Evolutionary conservation across 352 stramenopile species (phyloP).

Genomic region (Pythium aphanidermatum): DNA sequence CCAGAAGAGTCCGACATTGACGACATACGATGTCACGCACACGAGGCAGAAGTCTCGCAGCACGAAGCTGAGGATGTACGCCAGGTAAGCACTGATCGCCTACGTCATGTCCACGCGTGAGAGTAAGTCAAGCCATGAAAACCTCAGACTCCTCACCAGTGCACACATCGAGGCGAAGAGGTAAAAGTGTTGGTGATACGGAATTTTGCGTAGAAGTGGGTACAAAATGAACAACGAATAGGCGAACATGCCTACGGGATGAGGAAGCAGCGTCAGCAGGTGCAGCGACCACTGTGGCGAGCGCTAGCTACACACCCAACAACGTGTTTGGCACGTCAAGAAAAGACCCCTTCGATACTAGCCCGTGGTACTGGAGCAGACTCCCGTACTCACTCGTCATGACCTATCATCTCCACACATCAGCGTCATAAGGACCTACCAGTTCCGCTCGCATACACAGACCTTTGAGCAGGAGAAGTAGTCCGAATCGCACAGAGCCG

Average conservation of each 20-base stretch:
- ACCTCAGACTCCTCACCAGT: conserved; percentile 19
- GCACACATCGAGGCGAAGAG: conserved; percentile 26
- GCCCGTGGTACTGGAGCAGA: conserved; percentile 31
- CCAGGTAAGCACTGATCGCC: conserved; percentile 41
- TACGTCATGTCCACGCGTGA: conserved; percentile 7
- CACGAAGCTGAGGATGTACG: conserved; percentile 50
- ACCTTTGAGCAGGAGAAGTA: conserved; percentile 55
- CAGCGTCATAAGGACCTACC: background rate
- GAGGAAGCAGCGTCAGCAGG: background rate
- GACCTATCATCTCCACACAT: conserved; percentile 19
- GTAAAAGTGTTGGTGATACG: conserved; percentile 45
- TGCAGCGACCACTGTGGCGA: background rate
- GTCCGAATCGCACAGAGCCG: conserved; percentile 46
- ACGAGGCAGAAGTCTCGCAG: conserved; percentile 53
- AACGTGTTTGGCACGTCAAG: conserved; percentile 45
- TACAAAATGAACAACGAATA: conserved; percentile 47
- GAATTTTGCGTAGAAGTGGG: conserved; percentile 26
- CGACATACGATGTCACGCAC: conserved; percentile 43
- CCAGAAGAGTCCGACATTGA: conserved; percentile 42
- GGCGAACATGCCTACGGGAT: conserved; percentile 22
- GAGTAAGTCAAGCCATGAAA: background rate
- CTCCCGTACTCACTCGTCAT: conserved; percentile 52
- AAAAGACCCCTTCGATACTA: conserved; percentile 33
- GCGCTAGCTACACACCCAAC: conserved; percentile 31
- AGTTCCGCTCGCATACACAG: background rate